Evolutionary conservation across 2,329 filamentous ascomycete genomes (phyloP).

Genomic region (Fusarium concolor): DNA sequence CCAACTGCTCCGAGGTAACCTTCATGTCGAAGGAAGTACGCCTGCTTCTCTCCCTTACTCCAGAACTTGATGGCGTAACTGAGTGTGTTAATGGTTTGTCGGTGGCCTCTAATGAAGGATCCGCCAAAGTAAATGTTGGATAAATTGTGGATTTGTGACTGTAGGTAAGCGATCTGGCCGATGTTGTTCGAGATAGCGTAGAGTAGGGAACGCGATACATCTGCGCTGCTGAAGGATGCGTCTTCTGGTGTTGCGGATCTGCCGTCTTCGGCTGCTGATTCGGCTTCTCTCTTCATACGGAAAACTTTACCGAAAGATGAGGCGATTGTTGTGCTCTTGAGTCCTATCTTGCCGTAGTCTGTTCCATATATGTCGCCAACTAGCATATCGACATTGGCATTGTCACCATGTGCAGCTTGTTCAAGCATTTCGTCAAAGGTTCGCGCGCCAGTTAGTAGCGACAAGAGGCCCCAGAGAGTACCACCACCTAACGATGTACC

Average conservation of each 20-base stretch:
- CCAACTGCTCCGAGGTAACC: conserved; percentile 95
- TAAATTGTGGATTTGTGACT: conserved; percentile 92
- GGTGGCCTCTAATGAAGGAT: conserved; percentile 94
- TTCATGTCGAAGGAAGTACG: conserved; percentile 95
- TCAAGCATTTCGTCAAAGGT: conserved; percentile 98
- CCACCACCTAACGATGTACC: conserved; percentile 95
- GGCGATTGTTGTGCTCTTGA: conserved; percentile 95
- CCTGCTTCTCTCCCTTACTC: conserved; percentile 93
- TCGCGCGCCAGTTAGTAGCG: conserved; percentile 88
- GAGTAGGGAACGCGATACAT: conserved; percentile 89
- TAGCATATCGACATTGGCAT: conserved; percentile 92
- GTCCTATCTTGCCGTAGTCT: conserved; percentile 94
- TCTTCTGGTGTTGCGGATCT: conserved; percentile 63
- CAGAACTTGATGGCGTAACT: conserved; percentile 98
- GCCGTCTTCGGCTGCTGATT: conserved; percentile 80
- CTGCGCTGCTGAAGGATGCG: conserved; percentile 75
- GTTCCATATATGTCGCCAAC: conserved; percentile 98
- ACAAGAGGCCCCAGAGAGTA: conserved; percentile 96
- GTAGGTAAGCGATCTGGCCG: conserved; percentile 96
- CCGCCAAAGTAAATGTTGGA: conserved; percentile 98
- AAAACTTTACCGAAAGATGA: conserved; percentile 98
- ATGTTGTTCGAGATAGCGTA: conserved; percentile 99
- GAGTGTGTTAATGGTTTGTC: conserved; percentile 97
- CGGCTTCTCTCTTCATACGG: conserved; percentile 87
- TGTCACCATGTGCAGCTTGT: conserved; percentile 91